Percentiles rank a stretch among this genome's conserved stretches.
These are phyloP conservation scores for Exophiala lecanii-corni DNA, from an alignment of 2,329 filamentous ascomycete species.

Conservation along the genomic window DNA sequence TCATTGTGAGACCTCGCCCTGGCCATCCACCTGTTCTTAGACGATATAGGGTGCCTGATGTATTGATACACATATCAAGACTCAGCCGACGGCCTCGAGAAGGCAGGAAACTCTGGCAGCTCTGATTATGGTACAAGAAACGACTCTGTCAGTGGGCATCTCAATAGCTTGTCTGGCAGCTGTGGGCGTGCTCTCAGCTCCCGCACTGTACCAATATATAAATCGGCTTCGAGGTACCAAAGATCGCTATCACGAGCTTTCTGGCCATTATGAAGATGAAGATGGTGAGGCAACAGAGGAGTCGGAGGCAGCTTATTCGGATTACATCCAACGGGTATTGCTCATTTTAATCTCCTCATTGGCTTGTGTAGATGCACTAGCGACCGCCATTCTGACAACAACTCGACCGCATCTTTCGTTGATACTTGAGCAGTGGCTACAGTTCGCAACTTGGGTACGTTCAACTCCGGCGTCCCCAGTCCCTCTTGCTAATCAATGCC, in stretches of 20 bases:
- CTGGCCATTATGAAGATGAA: constrained; percentile 58
- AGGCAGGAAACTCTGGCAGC: no score
- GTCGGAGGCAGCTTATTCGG: constrained; percentile 59
- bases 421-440: constrained; percentile 57
- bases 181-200: constrained; percentile 17
- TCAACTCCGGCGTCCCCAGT: neutral
- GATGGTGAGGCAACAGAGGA: constrained; percentile 66
- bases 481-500: constrained; percentile 2
- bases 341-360: constrained; percentile 51
- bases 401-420: constrained; percentile 37
- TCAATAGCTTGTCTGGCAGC: constrained; percentile 17
- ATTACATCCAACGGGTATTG: constrained; percentile 52
- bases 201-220: constrained; percentile 11
- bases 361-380: constrained; percentile 54
- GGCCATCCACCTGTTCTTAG: no score
- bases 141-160: constrained; percentile 14
- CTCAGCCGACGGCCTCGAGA: no score
- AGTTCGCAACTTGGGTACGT: constrained; percentile 59
- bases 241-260: constrained; percentile 17
- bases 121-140: constrained; percentile 11
- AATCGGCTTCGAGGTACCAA: constrained; percentile 10
- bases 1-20: no score
- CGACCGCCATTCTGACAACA: constrained; percentile 52
- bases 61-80: no score
- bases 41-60: no score